Base-by-base conservation (phyloP, 2,329 filamentous ascomycete species). In the Dryadomyces quercus-mongolicae region DNA sequence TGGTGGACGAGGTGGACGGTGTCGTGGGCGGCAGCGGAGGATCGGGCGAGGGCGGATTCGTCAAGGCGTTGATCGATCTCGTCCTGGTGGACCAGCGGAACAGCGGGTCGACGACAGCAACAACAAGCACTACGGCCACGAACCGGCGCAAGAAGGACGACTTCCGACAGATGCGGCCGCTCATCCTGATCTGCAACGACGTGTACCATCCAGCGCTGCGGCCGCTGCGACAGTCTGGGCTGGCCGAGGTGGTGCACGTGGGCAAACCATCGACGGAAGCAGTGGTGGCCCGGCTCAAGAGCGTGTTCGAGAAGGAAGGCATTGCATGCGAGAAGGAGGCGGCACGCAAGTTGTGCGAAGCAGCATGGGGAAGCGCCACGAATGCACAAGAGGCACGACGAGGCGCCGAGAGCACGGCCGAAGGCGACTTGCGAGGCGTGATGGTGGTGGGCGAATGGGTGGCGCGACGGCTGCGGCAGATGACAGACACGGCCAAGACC, bases 171-270 rank as follows among this genome's bases (percentile, higher is more conserved):
- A 80, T 95, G 70, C 79, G 93, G 48, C 93, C 93, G 0, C 74
- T 98, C 34, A 89, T 98, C 51, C 75, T 98, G 49, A 93, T 98
- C 61, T 98, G 93, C 73, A 98, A 98, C 63, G 94, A 98, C 66
- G 82, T 97, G 1, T 98, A 98, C 64, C 90, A 95, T 61, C 84
- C 92, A 4, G 88, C 91, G 20, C 76, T 98, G 44, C 81, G 90
- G 31, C 90, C 88, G 0, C 74, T 98, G 8, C 82, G 93, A n/a
- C 86, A 92, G 59, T 91, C 89, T 0, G 82, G 75, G 6, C 71
- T 93, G 51, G 93, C 92, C 0, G 93, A 98, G 66, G 83, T 97
- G 43, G 84, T 98, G 21, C 90, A 95, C 64, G 85, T 95, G 38
- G 88, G 92, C 49, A 93, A 93, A 62, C 90, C 93, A 2, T 84